Base-by-base conservation (phyloP, 176 grass and related monocot species). In the Saccharum officinarum region DNA sequence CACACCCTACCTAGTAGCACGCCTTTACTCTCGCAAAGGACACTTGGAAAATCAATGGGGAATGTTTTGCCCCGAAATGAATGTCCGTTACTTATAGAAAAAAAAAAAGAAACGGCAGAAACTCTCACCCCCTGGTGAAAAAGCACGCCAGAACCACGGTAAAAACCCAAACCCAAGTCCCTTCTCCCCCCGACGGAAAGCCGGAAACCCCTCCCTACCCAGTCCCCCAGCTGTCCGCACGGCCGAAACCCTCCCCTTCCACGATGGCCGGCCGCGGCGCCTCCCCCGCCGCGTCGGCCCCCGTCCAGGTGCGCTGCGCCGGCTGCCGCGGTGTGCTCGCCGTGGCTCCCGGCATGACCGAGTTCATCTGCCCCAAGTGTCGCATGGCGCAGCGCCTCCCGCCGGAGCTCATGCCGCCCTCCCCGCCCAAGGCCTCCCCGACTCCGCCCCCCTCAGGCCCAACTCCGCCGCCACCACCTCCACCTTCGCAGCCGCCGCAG, bases 301-400 rank as follows among this genome's bases (percentile, higher is more conserved):
- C 50, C 47, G 71, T 82, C 11, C 85, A 87, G 86, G 90, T 92
- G 31, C 90, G 86, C 30, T 95, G 93, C 86, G 90, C 90, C 8
- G 93, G 93, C 15, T 95, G 93, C 83, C 88, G 84, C 42, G 90
- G 76, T 36, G 82, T 90, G 49, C 86, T 95, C 36, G 86, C 82
- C 57, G 93, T 95, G 34, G 93, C 71, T 41, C 86, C 93, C 7
- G 93, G 97, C 86, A 92, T 99, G 90, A 92, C 90, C 7, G 91
- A 99, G 88, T 99, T 99, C 88, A 91, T 92, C 75, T 99, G 97
- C 84, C 97, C 97, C 83, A 92, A 84, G 86, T 99, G 97, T 76
- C 78, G 90, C 67, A 71, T 60, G 42, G 89, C 92, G 62, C 97
- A 99, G 82, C 86, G 89, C 68, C 94, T 99, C 57, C 97, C 97